Base-by-base conservation (phyloP, 2,329 filamentous ascomycete species). In the Fusarium decemcellulare region DNA sequence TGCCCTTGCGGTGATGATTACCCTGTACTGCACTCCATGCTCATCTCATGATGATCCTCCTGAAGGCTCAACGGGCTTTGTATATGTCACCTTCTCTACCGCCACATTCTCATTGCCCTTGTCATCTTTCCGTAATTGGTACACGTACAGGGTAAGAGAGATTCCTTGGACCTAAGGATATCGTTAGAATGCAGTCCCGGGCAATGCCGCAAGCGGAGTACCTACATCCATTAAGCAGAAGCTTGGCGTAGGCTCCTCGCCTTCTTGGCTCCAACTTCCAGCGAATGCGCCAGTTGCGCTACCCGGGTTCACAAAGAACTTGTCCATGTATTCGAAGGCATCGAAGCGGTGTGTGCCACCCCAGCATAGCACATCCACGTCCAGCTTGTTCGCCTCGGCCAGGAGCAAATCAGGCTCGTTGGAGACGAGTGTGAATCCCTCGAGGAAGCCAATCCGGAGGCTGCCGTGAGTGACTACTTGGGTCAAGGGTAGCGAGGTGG, bases 161-260 rank as follows among this genome's bases (percentile, higher is more conserved):
- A 98, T 97, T 34, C 95, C 95, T 88, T 98, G 95, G 37, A 97
- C 93, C 94, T 97, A 73, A 65, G 72, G 40, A 54, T 48, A 59
- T 16, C 59, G 61, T 78, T 46, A 78, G 75, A 51, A 74, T 47
- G 10, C 40, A 29, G 11, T 14, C 10, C 42, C 10, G 39, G 2
- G 27, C 47, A 23, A 23, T 9, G 18, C 5, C 9, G 14, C 18
- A 59, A 16, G n/a, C 9, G 53, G 44, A 53, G 58, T 47, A 91
- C 94, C 84, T 81, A 98, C 95, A 87, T 98, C 95, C 95, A 98
- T 98, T 80, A 98, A 83, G 77, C 96, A 97, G 81, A 98, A 98
- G 79, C 94, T 97, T 29, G 95, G 95, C 60, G 91, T 91, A 27
- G 92, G 92, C 59, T 95, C 92, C 76, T 93, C 89, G n/a, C 82